Percentiles rank a stretch among this genome's conserved stretches.
These are phyloP conservation scores for Cornus kousa DNA, from an alignment of 148 eudicot species.

Conservation along the genomic window DNA sequence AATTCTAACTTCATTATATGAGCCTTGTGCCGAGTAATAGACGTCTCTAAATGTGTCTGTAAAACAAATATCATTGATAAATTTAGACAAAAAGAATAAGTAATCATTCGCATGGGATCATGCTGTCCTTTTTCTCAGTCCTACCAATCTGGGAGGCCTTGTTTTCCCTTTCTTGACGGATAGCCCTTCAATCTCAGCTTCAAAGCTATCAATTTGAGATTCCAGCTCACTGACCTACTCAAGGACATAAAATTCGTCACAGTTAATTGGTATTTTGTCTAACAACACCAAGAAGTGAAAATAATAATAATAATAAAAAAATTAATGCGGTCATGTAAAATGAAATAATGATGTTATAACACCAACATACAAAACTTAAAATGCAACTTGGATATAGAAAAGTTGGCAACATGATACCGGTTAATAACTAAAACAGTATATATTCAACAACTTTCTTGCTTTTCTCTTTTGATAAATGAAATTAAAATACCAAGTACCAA, in stretches of 20 bases:
- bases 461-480: too few species aligned
- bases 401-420: too few species aligned
- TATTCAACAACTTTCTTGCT: too few species aligned
- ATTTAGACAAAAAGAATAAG: background rate
- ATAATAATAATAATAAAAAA: background rate
- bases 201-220: constrained; percentile 94
- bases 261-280: background rate
- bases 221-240: constrained; percentile 86
- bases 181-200: constrained; percentile 96
- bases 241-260: constrained; percentile 14
- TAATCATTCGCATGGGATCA: constrained; percentile 7
- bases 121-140: constrained; percentile 15
- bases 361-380: too few species aligned
- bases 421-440: too few species aligned
- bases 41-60: constrained; percentile 91
- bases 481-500: too few species aligned
- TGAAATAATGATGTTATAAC: too few species aligned
- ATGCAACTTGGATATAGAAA: too few species aligned
- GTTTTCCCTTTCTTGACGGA: constrained; percentile 94
- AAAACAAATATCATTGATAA: constrained; percentile 18
- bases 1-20: constrained; percentile 93
- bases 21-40: constrained; percentile 92
- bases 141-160: constrained; percentile 98
- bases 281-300: background rate
- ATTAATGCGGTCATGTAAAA: background rate